Base-by-base conservation (phyloP, 441 rosid species). In the Populus tomentosa region DNA sequence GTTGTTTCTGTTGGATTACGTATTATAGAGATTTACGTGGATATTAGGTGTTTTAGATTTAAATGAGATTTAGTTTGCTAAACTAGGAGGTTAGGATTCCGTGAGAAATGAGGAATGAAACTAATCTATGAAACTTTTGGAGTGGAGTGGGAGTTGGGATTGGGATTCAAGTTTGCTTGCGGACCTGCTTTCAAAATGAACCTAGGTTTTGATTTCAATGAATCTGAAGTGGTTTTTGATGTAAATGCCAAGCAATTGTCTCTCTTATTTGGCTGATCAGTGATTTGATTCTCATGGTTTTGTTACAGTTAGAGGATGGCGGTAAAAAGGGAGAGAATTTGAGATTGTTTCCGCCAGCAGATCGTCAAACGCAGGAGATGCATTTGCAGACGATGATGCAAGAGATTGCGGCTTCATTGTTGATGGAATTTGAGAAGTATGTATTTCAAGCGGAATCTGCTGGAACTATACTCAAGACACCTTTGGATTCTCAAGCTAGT, bases 341-440 rank as follows among this genome's bases (percentile, higher is more conserved):
- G 79, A 88, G 84, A 78, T 70, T 96, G 82, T 96, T 94, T 87
- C 99, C 99, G 14, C 99, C 98, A 5, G 91, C 94, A 4, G 98
- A 96, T 75, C 90, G 82, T 65, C 90, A 90, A 76, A 94, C 94
- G 0, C 93, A 83, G 85, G 98, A 92, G 82, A 87, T 94, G 77
- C 99, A 94, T 81, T 83, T 94, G 82, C 97, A 94, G 77, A 94
- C 97, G 1, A 92, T 95, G 99, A 92, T 96, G 97, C 99, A 96
- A 86, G 97, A 96, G 63, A 80, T 96, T 56, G 99, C 97, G 0
- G 97, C 98, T 50, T 92, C 92, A 14, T 84, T 96, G 73, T 82
- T 96, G 82, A 96, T 94, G 99, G 95, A 91, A 65, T 96, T 96
- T 66, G 99, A 96, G 81, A 96, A 96, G 82, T 92, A 94, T 92